A percentile compares a stretch with the other conserved stretches of the same genome.
Evolutionary conservation across 202 grass and related monocot genomes (phyloP).

Genomic region (Brachypodium distachyon): DNA sequence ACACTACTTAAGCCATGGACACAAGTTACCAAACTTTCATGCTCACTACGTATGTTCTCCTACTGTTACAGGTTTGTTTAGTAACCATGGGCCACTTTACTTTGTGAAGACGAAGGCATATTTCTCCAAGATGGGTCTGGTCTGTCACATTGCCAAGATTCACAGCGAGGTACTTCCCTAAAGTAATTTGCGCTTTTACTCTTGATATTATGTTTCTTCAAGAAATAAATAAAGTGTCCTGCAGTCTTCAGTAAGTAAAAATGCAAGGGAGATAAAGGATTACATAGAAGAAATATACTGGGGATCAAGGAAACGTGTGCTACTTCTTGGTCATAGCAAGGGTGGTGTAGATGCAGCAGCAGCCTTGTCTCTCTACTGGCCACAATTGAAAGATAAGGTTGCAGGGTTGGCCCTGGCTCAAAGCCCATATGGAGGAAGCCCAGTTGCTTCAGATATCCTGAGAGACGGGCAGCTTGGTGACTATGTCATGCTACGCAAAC

Average conservation of each 20-base stretch:
- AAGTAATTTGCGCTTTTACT: slow-evolving; percentile 2
- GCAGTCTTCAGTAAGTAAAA: slow-evolving; percentile 82
- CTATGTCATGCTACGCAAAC: slow-evolving; percentile 75
- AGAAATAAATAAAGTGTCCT: neutral
- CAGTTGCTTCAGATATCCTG: slow-evolving; percentile 88
- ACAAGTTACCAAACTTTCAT: slow-evolving; percentile 10
- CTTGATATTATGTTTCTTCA: neutral
- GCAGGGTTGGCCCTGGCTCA: slow-evolving; percentile 80
- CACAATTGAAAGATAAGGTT: slow-evolving; percentile 84
- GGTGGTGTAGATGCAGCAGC: slow-evolving; percentile 87
- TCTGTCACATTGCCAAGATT: slow-evolving; percentile 93
- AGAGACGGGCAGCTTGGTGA: slow-evolving; percentile 87
- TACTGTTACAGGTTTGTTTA: slow-evolving; percentile 68
- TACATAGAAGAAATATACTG: slow-evolving; percentile 96
- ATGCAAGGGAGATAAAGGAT: slow-evolving; percentile 80
- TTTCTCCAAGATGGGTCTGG: slow-evolving; percentile 87
- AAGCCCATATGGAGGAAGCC: slow-evolving; percentile 88
- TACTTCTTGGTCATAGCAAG: slow-evolving; percentile 93
- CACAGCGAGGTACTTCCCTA: slow-evolving; percentile 73
- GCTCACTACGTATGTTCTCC: slow-evolving; percentile 8
- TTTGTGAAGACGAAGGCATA: slow-evolving; percentile 91
- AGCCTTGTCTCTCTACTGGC: slow-evolving; percentile 78
- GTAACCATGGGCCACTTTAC: slow-evolving; percentile 85
- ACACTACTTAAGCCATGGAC: neutral
- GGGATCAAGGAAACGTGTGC: slow-evolving; percentile 73